phyloP scores from a whole-genome alignment of 345 rosid species.

The Mallotus nudiflorus region DNA sequence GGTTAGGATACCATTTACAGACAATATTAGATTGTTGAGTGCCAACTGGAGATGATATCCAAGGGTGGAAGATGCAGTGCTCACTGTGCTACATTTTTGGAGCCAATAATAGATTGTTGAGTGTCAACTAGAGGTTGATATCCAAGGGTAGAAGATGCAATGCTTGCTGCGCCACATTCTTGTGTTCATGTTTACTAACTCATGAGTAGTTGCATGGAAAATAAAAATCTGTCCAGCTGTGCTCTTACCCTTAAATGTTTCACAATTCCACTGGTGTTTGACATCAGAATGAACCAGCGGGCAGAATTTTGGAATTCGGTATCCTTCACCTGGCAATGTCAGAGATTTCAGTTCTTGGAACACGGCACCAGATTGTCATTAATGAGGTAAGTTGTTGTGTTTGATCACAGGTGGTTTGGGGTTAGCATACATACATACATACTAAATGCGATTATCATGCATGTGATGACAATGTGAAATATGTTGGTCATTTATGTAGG shows the following conservation, averaged over 20 bases:
- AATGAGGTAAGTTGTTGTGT: slow-evolving; percentile 62
- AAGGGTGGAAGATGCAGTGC: not conserved
- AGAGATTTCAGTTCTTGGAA: slow-evolving; percentile 77
- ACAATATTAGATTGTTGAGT: not conserved
- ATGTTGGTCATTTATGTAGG: slow-evolving; percentile 41
- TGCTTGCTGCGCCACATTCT: not conserved
- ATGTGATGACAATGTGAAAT: not conserved
- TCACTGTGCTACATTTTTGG: no score
- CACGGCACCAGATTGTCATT: slow-evolving; percentile 87
- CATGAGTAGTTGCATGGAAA: not conserved
- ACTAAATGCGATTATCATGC: not conserved
- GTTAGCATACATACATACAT: not conserved
- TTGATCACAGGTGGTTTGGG: no score
- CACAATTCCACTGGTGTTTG: slow-evolving; percentile 7
- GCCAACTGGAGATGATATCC: not conserved
- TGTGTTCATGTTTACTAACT: not conserved
- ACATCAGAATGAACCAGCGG: slow-evolving; percentile 76
- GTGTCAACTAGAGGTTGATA: not conserved
- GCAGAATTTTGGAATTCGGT: slow-evolving; percentile 83
- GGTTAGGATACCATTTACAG: no score
- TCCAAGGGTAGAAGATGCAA: not conserved
- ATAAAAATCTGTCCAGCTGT: not conserved
- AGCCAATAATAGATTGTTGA: not conserved
- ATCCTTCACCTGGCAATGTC: slow-evolving; percentile 97
- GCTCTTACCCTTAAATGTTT: slow-evolving; percentile 4